phyloP scores from a whole-genome alignment of 441 rosid genomes.

The Macaranga tanarius region DNA sequence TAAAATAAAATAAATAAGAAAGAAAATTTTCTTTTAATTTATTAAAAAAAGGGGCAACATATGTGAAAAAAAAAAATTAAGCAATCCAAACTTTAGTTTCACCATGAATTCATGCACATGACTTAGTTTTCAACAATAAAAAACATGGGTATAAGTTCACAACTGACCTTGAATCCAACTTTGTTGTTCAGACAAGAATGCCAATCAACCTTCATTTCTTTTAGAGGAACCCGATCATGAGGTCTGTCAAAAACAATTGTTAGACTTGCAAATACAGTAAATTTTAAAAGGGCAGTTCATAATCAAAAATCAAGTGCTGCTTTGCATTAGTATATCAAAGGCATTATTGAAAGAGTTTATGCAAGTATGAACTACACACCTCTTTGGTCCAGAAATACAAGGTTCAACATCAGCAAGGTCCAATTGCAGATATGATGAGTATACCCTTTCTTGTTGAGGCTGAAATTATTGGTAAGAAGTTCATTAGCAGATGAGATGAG shows the following conservation, averaged over 20 bases:
- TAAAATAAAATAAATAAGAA: background rate
- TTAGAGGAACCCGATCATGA: constrained; percentile 89
- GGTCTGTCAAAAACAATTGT: constrained; percentile 55
- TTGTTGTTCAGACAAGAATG: constrained; percentile 83
- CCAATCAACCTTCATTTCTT: constrained; percentile 97
- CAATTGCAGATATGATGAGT: constrained; percentile 88
- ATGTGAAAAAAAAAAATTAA: background rate
- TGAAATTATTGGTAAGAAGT: constrained; percentile 33
- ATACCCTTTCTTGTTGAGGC: constrained; percentile 89
- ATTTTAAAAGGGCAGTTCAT: background rate
- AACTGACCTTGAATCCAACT: constrained; percentile 86
- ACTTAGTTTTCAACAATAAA: background rate
- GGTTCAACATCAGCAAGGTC: constrained; percentile 83
- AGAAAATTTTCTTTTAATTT: background rate
- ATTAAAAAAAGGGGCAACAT: background rate
- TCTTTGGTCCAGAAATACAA: constrained; percentile 95
- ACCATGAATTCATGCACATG: background rate
- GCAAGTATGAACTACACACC: constrained; percentile 43
- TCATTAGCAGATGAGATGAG: background rate
- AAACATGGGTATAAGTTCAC: constrained; percentile 20
- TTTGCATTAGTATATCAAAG: background rate
- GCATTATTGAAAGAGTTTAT: background rate
- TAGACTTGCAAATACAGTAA: background rate
- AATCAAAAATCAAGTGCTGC: background rate
- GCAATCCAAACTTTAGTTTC: background rate